Conservation (phyloP, 2,329 filamentous ascomycete species). For the Trichophyton rubrum region DNA sequence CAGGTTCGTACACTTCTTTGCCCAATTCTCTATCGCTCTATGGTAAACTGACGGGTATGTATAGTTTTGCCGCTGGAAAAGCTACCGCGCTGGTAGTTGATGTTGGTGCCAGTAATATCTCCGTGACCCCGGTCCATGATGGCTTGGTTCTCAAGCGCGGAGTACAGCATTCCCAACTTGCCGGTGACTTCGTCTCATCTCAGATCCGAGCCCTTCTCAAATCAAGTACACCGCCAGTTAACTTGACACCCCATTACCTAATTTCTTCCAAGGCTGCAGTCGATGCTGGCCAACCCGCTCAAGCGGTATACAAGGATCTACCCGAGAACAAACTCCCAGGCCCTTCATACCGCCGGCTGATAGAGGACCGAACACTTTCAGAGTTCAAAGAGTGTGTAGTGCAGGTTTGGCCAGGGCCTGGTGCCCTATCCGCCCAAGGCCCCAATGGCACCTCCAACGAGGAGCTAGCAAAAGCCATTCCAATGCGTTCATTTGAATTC, state of each 20-base stretch:
- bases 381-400: constrained; percentile 98
- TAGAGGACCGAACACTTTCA: constrained; percentile 85
- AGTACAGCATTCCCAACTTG: constrained; percentile 71
- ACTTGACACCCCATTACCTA: constrained; percentile 73
- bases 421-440: constrained; percentile 44
- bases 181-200: constrained; percentile 77
- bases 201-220: constrained; percentile 76
- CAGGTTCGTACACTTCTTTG: constrained; percentile 38
- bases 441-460: constrained; percentile 53
- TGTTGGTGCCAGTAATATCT: constrained; percentile 76
- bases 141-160: constrained; percentile 88
- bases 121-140: constrained; percentile 83
- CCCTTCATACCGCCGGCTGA: constrained; percentile 64
- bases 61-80: constrained; percentile 75
- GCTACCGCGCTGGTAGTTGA: constrained; percentile 87
- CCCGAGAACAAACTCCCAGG: constrained; percentile 43
- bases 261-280: constrained; percentile 79
- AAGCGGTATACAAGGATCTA: constrained; percentile 63
- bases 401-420: constrained; percentile 78
- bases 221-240: constrained; percentile 51
- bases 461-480: constrained; percentile 58
- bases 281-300: constrained; percentile 68
- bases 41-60: not conserved
- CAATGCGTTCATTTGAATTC: constrained; percentile 88
- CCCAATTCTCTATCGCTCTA: constrained; percentile 12